Percentiles rank a stretch among this genome's conserved stretches.
phyloP scores from a whole-genome alignment of 306 rosid genomes.

The Acacia acuminata region DNA sequence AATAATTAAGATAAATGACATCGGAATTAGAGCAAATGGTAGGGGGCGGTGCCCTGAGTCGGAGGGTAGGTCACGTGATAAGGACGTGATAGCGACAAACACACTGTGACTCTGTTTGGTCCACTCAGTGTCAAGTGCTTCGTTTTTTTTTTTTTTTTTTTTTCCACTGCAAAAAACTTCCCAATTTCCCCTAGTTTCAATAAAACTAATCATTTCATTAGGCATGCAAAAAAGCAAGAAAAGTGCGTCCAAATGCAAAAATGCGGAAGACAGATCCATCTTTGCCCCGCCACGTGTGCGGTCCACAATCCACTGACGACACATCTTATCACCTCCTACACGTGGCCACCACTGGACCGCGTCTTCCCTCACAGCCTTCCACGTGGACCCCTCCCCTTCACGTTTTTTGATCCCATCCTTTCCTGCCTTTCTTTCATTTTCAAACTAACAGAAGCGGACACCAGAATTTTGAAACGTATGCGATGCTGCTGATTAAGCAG shows the following conservation, averaged over 20 bases:
- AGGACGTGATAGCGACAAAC: constrained; percentile 42
- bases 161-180: not conserved
- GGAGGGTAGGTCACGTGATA: constrained; percentile 53
- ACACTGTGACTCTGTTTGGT: not conserved
- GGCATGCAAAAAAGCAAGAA: not conserved
- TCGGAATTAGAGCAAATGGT: not conserved
- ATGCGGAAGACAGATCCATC: not conserved
- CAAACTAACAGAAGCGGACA: not conserved
- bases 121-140: not conserved
- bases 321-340: constrained; percentile 18
- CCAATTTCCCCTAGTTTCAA: not conserved
- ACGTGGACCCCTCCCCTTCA: constrained; percentile 3
- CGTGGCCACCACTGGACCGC: not conserved
- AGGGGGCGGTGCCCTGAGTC: constrained; percentile 62
- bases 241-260: not conserved
- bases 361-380: not conserved
- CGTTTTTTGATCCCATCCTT: not conserved
- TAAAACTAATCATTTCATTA: not conserved
- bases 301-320: constrained; percentile 12
- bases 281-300: constrained; percentile 20
- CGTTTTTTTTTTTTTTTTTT: too few relatives aligned
- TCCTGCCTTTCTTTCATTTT: not conserved
- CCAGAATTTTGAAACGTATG: not conserved
- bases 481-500: not conserved
- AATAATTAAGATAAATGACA: not conserved